Evolutionary conservation across 257 asterid genomes (phyloP), one percentile per base, ranked within the genome.

Genomic region (Marsdenia floribunda): DNA sequence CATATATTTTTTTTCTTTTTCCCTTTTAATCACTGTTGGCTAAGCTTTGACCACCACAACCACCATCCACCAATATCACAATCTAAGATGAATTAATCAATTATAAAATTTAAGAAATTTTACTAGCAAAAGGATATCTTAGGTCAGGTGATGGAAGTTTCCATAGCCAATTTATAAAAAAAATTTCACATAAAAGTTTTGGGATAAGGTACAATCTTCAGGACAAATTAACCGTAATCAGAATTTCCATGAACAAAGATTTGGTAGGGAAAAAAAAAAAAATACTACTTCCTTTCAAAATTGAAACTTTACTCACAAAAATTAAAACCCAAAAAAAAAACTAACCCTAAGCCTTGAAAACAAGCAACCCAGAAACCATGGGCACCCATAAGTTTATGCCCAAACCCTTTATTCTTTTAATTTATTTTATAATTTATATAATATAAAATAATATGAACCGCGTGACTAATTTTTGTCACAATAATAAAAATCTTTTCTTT

Each of bases 391-490:
- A 66, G 77, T 54, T 77, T 65, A 54, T 24, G 42, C 53, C 18
- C 66, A 49, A 61, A n/a, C 33, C 55, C 7, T n/a, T 58, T 35
- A 42, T 54, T 18, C 11, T 22, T 44, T 44, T 44, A 1, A 29
- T 44, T 44, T 44, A 44, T 44, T 44, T 44, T n/a, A n/a, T n/a
- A n/a, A n/a, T n/a, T n/a, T n/a, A 42, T 42, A 8, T 44, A 44
- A 1, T 6, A 44, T 44, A 44, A 6, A 44, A 5, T 70, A 15
- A 11, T 53, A 24, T 42, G 60, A 49, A 77, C 76, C 59, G 76
- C 73, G 80, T 77, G 76, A 77, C 73, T 72, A 61, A 77, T 46
- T 74, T 21, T 35, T 76, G 63, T 46, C 70, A 76, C 75, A 59
- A 61, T 21, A 16, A 59, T 21, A 16, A 59, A 59, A 59, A 73